phyloP scores from a whole-genome alignment of 257 asterid genomes.

The Rehmannia glutinosa region DNA sequence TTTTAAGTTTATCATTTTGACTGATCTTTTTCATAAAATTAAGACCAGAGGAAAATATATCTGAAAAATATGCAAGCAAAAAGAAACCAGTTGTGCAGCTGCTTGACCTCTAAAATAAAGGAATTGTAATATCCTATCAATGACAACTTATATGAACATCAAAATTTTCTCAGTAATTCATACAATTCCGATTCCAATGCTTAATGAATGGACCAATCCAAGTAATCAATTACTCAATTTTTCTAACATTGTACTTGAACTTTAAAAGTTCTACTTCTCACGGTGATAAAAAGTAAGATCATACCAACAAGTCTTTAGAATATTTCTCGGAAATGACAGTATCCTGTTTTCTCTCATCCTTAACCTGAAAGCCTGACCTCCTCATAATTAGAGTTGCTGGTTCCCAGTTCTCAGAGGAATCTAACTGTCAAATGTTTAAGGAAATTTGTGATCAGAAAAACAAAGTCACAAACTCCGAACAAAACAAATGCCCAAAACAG shows the following conservation, averaged over 20 bases:
- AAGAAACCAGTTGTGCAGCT: no score
- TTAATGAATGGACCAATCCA: no score
- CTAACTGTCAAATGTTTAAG: slow-evolving; percentile 45
- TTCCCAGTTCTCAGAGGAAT: slow-evolving; percentile 88
- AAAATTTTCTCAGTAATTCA: no score
- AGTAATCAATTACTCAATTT: background rate
- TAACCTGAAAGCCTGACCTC: slow-evolving; percentile 75
- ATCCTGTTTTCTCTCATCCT: slow-evolving; percentile 62
- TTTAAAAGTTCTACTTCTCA: background rate
- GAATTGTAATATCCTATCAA: background rate
- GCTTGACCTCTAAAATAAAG: background rate
- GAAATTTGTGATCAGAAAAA: slow-evolving; percentile 2
- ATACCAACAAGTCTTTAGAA: slow-evolving; percentile 78
- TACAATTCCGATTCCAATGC: no score
- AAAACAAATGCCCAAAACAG: background rate
- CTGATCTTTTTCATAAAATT: background rate
- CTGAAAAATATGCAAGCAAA: no score
- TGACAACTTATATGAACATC: background rate
- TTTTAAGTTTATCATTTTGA: background rate
- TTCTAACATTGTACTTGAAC: background rate
- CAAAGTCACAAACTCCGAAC: background rate
- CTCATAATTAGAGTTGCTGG: slow-evolving; percentile 56
- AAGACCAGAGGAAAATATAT: no score
- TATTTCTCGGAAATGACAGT: slow-evolving; percentile 58
- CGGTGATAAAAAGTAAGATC: slow-evolving; percentile 30